Conservation (phyloP, 768 basidiomycete species). For the Inosperma sp. region DNA sequence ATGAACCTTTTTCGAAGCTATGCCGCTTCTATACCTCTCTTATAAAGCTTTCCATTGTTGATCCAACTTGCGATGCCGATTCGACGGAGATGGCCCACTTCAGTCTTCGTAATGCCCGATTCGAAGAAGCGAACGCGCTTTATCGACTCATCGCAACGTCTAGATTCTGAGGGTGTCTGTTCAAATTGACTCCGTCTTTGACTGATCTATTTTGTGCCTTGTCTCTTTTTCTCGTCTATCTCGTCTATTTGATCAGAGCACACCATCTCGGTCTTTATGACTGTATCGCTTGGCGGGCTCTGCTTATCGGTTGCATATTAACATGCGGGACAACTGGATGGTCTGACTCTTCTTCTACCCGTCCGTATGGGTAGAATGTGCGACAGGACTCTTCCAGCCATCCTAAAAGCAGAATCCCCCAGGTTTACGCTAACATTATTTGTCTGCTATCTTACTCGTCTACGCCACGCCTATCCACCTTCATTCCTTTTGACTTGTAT, state of each 20-base stretch:
- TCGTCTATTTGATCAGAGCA: slow-evolving; percentile 6
- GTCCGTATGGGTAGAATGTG: too few relatives aligned
- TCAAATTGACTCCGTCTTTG: slow-evolving; percentile 8
- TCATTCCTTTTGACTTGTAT: too few relatives aligned
- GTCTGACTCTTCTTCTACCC: too few relatives aligned
- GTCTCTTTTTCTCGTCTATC: slow-evolving; percentile 5
- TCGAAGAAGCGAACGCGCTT: slow-evolving; percentile 72
- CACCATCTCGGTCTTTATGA: slow-evolving; percentile 1
- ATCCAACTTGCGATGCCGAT: slow-evolving; percentile 59
- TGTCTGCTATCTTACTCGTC: too few relatives aligned
- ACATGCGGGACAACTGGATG: too few relatives aligned
- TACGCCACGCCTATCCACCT: too few relatives aligned
- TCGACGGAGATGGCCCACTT: slow-evolving; percentile 78
- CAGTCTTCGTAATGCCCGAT: slow-evolving; percentile 61
- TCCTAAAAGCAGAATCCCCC: too few relatives aligned
- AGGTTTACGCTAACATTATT: too few relatives aligned
- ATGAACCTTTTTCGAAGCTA: slow-evolving; percentile 41
- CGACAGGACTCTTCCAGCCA: too few relatives aligned
- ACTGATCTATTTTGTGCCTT: slow-evolving; percentile 3
- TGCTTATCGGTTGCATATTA: too few relatives aligned
- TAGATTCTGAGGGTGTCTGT: slow-evolving; percentile 28
- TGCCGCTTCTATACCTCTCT: slow-evolving; percentile 75
- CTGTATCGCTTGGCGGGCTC: too few relatives aligned
- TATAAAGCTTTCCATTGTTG: slow-evolving; percentile 61
- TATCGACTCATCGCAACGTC: slow-evolving; percentile 59